Evolutionary conservation across 108 stramenopile genomes (phyloP), one percentile per base, ranked within the genome.

Genomic region (Asterionellopsis glacialis): DNA sequence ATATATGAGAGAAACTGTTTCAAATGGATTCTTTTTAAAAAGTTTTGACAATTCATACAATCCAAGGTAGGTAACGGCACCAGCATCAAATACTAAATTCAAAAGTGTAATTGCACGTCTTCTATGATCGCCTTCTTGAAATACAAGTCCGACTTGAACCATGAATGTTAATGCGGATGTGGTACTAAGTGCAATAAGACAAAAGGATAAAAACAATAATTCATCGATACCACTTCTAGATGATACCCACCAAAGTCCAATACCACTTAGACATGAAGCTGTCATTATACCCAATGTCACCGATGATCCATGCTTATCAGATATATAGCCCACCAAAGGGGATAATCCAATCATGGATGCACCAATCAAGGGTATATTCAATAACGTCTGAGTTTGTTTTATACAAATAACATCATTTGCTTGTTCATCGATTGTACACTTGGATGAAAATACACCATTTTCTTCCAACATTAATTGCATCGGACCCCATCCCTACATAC

Each of bases 401-500:
- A 67, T 51, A 38, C 77, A 78, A n/a, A n/a, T n/a, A n/a, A n/a
- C n/a, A n/a, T n/a, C n/a, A 6, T 54, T 27, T 15, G 60, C 62
- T 10, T 25, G 33, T n/a, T 40, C 59, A 11, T 59, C 38, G n/a
- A 50, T 60, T 7, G 12, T 22, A 27, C 78, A 79, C 11, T 19
- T 40, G 23, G 24, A 57, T 1, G 55, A 50, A 50, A 76, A 76
- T 22, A 64, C 64, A 3, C 59, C 69, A 22, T 59, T 10, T 12
- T 64, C 48, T 67, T 79, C 72, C 6, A 79, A 56, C 64, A 79
- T 57, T 6, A 74, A 48, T 52, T 73, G 72, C 71, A 80, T 73
- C 9, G 74, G 79, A 21, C 79, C 79, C 21, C 48, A 80, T 49
- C 75, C 72, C n/a, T n/a, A n/a, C n/a, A n/a, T n/a, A n/a, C n/a